Conservation (phyloP, 495 filamentous ascomycete species). For the Xylaria flabelliformis region DNA sequence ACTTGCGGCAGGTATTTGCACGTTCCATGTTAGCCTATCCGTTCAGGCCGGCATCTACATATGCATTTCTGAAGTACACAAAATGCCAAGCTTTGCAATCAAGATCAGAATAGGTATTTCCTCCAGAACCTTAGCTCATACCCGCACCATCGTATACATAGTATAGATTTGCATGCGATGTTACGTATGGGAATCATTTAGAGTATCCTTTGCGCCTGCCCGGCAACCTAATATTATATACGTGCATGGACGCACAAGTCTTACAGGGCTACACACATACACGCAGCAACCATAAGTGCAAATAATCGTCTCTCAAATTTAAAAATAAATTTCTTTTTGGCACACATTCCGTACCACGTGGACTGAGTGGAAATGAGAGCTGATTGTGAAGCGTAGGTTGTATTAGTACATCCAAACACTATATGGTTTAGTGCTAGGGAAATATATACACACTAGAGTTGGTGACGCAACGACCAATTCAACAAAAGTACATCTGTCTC, state of each 20-base stretch:
- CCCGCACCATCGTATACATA: neutral
- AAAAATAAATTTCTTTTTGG: neutral
- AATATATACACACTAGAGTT: neutral
- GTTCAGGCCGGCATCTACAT: constrained; percentile 5
- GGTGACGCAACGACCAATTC: neutral
- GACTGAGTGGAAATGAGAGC: neutral
- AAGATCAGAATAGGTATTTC: neutral
- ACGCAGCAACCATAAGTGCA: neutral
- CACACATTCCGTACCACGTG: neutral
- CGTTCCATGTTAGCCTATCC: neutral
- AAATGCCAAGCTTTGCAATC: neutral
- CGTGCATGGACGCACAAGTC: neutral
- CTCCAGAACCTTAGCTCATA: neutral
- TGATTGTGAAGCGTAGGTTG: neutral
- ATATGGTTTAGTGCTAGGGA: neutral
- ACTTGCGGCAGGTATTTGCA: neutral
- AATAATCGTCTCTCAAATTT: neutral
- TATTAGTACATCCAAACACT: neutral
- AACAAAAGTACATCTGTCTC: constrained; percentile 6
- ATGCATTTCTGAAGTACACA: neutral
- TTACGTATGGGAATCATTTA: neutral
- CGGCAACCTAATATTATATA: neutral
- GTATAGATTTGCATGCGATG: neutral
- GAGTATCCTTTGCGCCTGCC: neutral
- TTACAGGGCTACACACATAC: neutral